These are phyloP conservation scores for Toxoplasma gondii DNA, from an alignment of 169 alveolate species.

Conservation along the genomic window DNA sequence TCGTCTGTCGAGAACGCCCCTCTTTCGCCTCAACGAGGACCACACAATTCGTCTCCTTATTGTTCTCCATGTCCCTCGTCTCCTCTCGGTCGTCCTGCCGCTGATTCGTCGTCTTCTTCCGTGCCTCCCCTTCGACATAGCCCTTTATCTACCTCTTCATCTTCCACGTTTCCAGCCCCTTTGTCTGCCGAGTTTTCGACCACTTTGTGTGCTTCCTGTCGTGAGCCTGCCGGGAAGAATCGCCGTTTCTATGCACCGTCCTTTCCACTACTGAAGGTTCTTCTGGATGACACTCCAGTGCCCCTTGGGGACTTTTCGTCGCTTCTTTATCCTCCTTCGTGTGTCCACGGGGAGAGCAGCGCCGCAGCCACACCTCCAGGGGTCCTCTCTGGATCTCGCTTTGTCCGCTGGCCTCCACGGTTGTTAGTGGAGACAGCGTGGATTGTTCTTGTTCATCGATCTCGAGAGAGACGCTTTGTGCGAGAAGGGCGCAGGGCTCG, in stretches of 20 bases:
- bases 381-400: background rate
- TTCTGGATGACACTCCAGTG: constrained; percentile 13
- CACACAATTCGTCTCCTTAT: too few relatives aligned
- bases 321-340: background rate
- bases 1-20: too few relatives aligned
- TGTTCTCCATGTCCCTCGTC: too few relatives aligned
- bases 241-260: constrained; percentile 21
- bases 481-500: background rate
- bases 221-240: background rate
- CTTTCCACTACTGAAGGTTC: background rate
- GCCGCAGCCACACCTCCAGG: background rate
- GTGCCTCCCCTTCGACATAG: background rate
- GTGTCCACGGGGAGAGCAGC: background rate
- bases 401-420: constrained; percentile 32
- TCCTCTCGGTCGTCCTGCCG: too few relatives aligned
- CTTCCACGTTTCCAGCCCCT: background rate
- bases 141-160: background rate
- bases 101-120: background rate
- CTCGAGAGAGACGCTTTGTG: background rate
- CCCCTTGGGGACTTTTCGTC: constrained; percentile 16
- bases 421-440: constrained; percentile 28
- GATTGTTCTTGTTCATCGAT: constrained; percentile 8
- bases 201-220: background rate
- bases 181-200: background rate
- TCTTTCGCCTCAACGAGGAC: too few relatives aligned